Base-by-base conservation (phyloP, 306 rosid species). In the Trifolium dubium region DNA sequence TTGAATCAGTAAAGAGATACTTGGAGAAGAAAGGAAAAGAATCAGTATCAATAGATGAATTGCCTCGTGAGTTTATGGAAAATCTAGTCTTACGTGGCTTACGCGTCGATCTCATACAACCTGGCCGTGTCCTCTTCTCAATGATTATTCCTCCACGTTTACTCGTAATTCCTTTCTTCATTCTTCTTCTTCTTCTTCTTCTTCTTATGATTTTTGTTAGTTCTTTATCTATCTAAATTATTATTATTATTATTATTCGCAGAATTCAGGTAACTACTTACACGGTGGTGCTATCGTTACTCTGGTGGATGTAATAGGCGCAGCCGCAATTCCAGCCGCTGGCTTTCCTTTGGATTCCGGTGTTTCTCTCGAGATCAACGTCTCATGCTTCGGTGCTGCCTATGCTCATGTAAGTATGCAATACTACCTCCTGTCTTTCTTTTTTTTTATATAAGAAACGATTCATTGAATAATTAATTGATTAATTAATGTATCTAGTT, bases 231-330 rank as follows among this genome's bases (percentile, higher is more conserved):
- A 59, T 3, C n/a, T n/a, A n/a, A n/a, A n/a, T n/a, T n/a, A n/a
- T n/a, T n/a, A 14, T 34, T 46, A 18, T 23, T 23, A 23, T 23
- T 23, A 14, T 34, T 46, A 18, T 64, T 35, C 35, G 23, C 71
- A 88, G 91, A 93, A 91, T 72, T 51, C 82, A 5, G 89, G 86
- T 0, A 88, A 89, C 70, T 81, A 82, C 71, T 68, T 93, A 44
- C 97, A 88, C 86, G 97, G 94, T 8, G 96, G 97, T 29, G 98
- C 90, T 54, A 85, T 88, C 3, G 94, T 92, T 41, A 62, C 98
- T 40, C 76, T 93, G 70, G 98, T 93, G 59, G 98, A 93, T 51
- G 72, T 90, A 67, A 78, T 93, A 6, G 97, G 98, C 0, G 86
- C 92, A 0, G 93, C 91, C 31, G 98, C 82, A 17, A 78, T 91